Evolutionary conservation across 2,329 filamentous ascomycete genomes (phyloP), one percentile per base, ranked within the genome.

Genomic region (Diaporthe sp.): DNA sequence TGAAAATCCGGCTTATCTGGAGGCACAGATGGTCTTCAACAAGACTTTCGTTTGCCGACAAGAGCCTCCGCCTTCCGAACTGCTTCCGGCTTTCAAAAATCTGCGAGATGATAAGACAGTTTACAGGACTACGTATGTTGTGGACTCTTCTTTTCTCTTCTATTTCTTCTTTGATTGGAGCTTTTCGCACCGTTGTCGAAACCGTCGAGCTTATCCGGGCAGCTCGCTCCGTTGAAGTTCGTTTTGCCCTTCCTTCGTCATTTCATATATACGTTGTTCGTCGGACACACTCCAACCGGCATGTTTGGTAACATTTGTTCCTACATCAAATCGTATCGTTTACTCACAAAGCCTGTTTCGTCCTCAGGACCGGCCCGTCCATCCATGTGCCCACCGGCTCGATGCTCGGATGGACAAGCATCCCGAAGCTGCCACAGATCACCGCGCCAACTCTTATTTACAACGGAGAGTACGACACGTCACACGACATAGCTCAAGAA

Each of bases 401-500:
- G 33, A 71, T 78, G 58, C 30, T 55, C 10, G 70, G 45, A 15
- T 78, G 77, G 77, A 78, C 74, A 1, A 71, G 73, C 66, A 76
- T 79, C 13, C 69, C 78, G 2, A 76, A 73, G 35, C 78, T 80
- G 13, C 67, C 72, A n/a, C 57, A 77, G 15, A 79, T 80, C 57
- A 77, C 55, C 10, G 77, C 57, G 8, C 74, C 77, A 10, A 80
- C 78, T 13, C 74, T 81, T 12, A 74, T 80, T 35, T 80, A 78
- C 61, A 80, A 79, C 35, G 77, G 77, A 33, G 79, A 80, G 30
- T 78, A 77, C 67, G 78, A 81, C 61, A 81, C 77, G 1, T 80
- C 77, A 15, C 77, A 80, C 30, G 76, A 80, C 38, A 76, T 80
- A 3, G 40, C 40, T 17, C 60, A 73, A 38, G 60, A 58, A 10